Evolutionary conservation across 2,329 filamentous ascomycete species (phyloP), one percentile per base, ranked within the genome.

Genomic region (Colletotrichum magnum): DNA sequence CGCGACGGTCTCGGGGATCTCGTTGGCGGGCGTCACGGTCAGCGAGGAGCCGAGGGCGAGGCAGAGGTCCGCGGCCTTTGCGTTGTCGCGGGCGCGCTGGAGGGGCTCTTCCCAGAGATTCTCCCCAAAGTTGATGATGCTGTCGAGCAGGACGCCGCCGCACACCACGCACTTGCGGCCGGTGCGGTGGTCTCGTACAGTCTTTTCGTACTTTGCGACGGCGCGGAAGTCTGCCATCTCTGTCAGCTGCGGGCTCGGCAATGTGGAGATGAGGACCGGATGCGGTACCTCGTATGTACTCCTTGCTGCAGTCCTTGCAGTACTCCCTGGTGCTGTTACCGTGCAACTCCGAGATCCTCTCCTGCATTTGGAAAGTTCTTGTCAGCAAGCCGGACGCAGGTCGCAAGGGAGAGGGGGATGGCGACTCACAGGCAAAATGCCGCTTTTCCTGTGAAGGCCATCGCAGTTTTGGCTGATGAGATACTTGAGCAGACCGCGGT

Each of bases 311-410:
- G 10, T 81, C 78, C 50, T 79, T 78, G 70, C 84, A 86, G 32
- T 75, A 80, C 60, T 85, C 84, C 0, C 79, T 78, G 50, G 85
- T 86, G 43, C 78, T 85, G 53, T 86, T 86, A 0, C 83, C 83
- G 36, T 86, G 84, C 1, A 86, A 77, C 63, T 86, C 83, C 0
- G 83, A 84, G 52, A 85, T 83, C 10, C 59, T 78, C 7, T 81
- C 76, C 82, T 84, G 48, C 41, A 43, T 56, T 24, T 10, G 7
- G 2, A 36, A 36, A 3, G 32, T 24, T 24, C 32, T 36, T 10
- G 32, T 36, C 32, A 36, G 32, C 7, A 10, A 2, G 32, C 32
- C 12, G 7, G 32, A 10, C 32, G 7, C 9, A n/a, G 2, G 50
- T 7, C 3, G 7, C 13, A 41, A 28, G 2, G 10, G 9, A 10